Conservation (phyloP, 495 filamentous ascomycete species). For the Margaritispora aquatica region DNA sequence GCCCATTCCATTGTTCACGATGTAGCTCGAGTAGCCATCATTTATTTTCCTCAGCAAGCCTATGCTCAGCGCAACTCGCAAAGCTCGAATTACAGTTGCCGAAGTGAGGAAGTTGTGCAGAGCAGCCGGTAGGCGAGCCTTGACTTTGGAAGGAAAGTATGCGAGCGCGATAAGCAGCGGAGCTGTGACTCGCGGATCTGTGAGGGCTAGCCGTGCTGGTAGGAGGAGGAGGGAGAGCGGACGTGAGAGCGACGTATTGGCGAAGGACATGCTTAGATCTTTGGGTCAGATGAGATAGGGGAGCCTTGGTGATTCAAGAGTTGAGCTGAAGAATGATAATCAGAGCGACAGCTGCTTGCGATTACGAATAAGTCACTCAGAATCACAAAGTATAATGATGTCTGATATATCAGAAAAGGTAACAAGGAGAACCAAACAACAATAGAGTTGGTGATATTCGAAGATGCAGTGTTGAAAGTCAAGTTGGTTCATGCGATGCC, state of each 20-base stretch:
- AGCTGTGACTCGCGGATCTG: constrained; percentile 1
- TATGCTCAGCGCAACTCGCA: constrained; percentile 22
- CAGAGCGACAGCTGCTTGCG: neutral
- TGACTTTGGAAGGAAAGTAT: constrained; percentile 15
- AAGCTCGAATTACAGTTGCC: neutral
- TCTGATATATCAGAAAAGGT: neutral
- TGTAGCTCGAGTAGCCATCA: constrained; percentile 41
- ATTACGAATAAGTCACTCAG: too few relatives aligned
- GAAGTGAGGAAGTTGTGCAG: constrained; percentile 1
- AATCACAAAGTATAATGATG: neutral
- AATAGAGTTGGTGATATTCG: too few relatives aligned
- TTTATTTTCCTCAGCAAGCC: constrained; percentile 40
- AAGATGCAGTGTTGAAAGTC: too few relatives aligned
- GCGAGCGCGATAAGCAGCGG: constrained; percentile 17
- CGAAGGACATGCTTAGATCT: neutral
- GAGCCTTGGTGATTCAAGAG: too few relatives aligned
- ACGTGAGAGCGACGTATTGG: neutral
- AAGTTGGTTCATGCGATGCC: neutral
- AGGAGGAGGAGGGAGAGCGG: neutral
- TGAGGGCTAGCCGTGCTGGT: neutral
- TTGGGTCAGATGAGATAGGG: neutral
- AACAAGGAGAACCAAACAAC: too few relatives aligned
- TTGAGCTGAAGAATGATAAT: neutral
- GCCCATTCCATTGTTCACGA: constrained; percentile 52
- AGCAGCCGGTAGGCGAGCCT: neutral